Base-by-base conservation (phyloP, 2,329 filamentous ascomycete species). In the Catunica adiposa region DNA sequence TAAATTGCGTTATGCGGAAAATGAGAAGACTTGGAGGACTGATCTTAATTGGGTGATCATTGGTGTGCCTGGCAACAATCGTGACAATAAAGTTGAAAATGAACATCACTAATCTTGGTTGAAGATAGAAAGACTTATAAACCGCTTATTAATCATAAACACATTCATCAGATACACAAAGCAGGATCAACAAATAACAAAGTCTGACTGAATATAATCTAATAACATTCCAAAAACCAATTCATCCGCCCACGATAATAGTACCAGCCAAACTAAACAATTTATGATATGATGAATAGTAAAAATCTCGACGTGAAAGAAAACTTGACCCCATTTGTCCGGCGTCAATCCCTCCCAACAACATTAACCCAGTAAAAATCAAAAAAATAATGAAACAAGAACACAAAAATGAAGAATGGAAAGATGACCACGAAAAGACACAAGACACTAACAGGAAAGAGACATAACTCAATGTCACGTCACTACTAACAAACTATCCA, bases 261-360 rank as follows among this genome's bases (percentile, higher is more conserved):
- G 29, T 34, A 34, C 29, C 29, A 5, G 5, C 29, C 29, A 34
- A 34, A 34, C 29, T 34, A 22, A 44, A 44, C 20, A 22, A 22
- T 44, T 44, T 44, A 44, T 44, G 40, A 44, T 44, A 44, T 44
- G 40, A 44, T 44, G 11, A 44, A 44, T 44, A 44, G 40, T 44
- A 44, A n/a, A 7, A 44, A 44, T n/a, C 40, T 34, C 29, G 11
- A 34, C 11, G 29, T 34, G 29, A 17, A 22, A 17, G 37, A 44
- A 15, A 17, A 11, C 4, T 22, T 22, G 20, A 15, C 15, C 17
- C 40, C 11, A 22, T 17, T 44, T 17, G 20, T 22, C 11, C 15
- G n/a, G 11, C 37, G 20, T 5, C 40, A 44, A 44, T 17, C 40
- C 29, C 8, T 17, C 40, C 40, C n/a, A 44, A n/a, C 3, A n/a